Evolutionary conservation across 2,329 filamentous ascomycete genomes (phyloP).

Genomic region (Talaromyces sp.): DNA sequence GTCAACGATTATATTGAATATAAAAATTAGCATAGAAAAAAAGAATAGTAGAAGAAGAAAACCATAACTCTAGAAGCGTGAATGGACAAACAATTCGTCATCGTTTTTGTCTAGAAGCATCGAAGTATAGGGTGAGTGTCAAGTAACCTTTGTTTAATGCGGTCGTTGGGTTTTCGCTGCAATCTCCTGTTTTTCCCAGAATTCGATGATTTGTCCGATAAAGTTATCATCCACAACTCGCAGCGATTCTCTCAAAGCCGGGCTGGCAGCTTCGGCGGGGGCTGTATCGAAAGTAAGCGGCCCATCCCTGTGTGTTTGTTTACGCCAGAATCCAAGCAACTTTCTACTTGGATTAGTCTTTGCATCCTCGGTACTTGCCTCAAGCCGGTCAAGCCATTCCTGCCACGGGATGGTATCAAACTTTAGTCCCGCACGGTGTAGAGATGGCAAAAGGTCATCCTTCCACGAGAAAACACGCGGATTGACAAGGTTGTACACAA

Average conservation of each 20-base stretch:
- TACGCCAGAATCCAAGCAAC: conserved; percentile 8
- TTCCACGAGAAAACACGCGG: conserved; percentile 6
- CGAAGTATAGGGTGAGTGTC: background rate
- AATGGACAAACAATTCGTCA: background rate
- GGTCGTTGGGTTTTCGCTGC: background rate
- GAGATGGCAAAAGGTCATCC: conserved; percentile 9
- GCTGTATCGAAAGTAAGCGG: conserved; percentile 3
- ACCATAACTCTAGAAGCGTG: background rate
- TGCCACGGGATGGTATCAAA: conserved; percentile 9
- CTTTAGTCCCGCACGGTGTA: background rate
- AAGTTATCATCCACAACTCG: conserved; percentile 7
- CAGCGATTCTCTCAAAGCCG: conserved; percentile 2
- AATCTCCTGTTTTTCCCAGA: background rate
- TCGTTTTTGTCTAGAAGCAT: background rate
- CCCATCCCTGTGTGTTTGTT: conserved; percentile 1
- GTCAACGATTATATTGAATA: conserved; percentile 1
- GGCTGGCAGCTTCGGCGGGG: conserved; percentile 2
- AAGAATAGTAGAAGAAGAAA: background rate
- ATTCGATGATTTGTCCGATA: background rate
- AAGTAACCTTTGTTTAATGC: background rate
- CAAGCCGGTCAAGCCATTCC: conserved; percentile 7
- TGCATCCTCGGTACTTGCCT: conserved; percentile 6
- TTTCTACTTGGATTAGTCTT: conserved; percentile 1
- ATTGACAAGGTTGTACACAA: conserved; percentile 10
- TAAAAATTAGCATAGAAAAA: background rate